Evolutionary conservation across 2,329 filamentous ascomycete genomes (phyloP), one percentile per base, ranked within the genome.

Genomic region (Fusarium redolens): DNA sequence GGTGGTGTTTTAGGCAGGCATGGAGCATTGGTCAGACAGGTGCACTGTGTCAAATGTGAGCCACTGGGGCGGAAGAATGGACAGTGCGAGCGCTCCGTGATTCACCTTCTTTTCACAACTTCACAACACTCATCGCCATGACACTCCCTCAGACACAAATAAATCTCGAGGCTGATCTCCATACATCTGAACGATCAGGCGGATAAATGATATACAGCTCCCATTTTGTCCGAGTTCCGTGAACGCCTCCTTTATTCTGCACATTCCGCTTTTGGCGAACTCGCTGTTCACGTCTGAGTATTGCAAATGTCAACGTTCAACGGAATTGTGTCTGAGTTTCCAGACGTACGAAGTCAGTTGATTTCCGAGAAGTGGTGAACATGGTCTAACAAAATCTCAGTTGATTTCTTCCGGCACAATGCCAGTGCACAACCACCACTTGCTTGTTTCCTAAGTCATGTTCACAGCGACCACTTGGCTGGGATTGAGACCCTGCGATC

Each of bases 391-490:
- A 14, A 33, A n/a, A 10, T 20, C 20, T 14, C 62, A 93, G 92
- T 98, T 72, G 95, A 98, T 82, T 94, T 91, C 83, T 98, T 98
- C 77, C 89, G 93, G 30, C 83, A 82, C 20, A 85, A 86, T 51
- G 82, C 85, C 7, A 84, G 84, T 10, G 82, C 82, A 20, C 86
- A 82, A 20, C 87, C 92, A 7, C 93, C 94, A 1, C 82, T 96
- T 61, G 95, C 93, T 20, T 96, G 92, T 80, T 97, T 98, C 79
- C 86, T 98, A 31, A 97, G 93, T 81, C 96, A 98, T 87, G 91
- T 97, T 4, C 96, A 98, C 79, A 97, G 92, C 72, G 95, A 98
- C 77, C 96, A 98, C 81, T 87, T 98, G 2, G 87, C 88, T 40
- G 95, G 96, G 0, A 86, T 98, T 3, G 94, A 97, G 75, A 89